These are phyloP conservation scores for Fusarium sp. DNA, from an alignment of 2,329 filamentous ascomycete genomes.

Conservation along the genomic window DNA sequence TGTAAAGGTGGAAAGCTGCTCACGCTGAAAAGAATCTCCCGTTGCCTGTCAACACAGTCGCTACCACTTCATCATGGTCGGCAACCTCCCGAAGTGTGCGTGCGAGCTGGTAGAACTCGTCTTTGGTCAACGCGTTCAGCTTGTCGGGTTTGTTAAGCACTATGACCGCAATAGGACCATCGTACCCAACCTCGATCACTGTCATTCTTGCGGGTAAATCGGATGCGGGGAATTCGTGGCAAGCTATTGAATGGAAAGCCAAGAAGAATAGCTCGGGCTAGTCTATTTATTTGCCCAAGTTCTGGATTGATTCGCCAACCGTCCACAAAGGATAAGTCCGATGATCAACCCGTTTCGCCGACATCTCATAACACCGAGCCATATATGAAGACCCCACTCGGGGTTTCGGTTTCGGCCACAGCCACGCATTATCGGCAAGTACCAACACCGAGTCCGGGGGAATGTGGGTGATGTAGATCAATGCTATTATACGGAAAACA, in stretches of 20 bases:
- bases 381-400: neutral
- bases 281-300: neutral
- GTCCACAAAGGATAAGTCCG: too few relatives aligned
- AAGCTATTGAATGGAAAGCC: neutral
- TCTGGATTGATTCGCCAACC: too few relatives aligned
- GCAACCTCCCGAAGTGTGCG: neutral
- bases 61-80: neutral
- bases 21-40: slow-evolving; percentile 12
- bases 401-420: neutral
- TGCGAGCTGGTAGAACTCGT: slow-evolving; percentile 9
- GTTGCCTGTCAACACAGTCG: neutral
- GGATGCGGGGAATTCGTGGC: neutral
- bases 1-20: neutral
- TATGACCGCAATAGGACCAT: neutral
- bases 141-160: neutral
- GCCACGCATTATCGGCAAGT: neutral
- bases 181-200: neutral
- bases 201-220: neutral
- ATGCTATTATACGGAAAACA: neutral
- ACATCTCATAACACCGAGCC: neutral
- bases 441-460: neutral
- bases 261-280: neutral
- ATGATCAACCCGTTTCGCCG: neutral
- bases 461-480: neutral
- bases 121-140: slow-evolving; percentile 1